Evolutionary conservation across 805 yeast species (phyloP), one percentile per base, ranked within the genome.

Genomic region (Spathaspora sp.): DNA sequence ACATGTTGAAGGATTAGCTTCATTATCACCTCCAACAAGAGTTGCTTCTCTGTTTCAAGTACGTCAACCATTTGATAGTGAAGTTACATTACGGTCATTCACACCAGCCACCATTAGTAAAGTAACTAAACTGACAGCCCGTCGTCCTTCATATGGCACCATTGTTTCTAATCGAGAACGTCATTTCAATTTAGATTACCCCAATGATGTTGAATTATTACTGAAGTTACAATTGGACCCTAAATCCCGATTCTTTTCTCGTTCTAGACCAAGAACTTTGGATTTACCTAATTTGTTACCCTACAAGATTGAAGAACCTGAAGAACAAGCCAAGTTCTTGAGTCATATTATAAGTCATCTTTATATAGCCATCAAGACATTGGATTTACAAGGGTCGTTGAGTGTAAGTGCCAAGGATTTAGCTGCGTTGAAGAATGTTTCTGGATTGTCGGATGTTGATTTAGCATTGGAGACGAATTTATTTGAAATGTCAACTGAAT

Each of bases 301-400:
- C 0, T 94, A 92, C 65, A 70, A 75, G 43, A 79, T 86, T 0
- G 97, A 90, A 64, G 59, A 81, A 1, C 83, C 82, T 14, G 69
- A 70, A 32, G 96, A 87, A 52, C 87, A 84, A 52, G 86, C 89
- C 16, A 78, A 76, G 49, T 91, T 90, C 59, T 71, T 93, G 40
- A 78, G 88, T 44, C 94, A 87, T 61, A 87, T 93, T n/a, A 77
- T 92, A 31, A 79, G 86, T 2, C 90, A 89, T 65, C 66, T 94
- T 17, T 88, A 88, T 64, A 81, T 89, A 51, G 90, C 97, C 9
- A 78, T 89, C 46, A 77, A 81, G 52, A 80, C 94, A 2, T 71
- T 86, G 55, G 96, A 90, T 63, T 72, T 90, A 14, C 86, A 82
- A 60, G 93, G 96, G 1, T 72, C 79, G 7, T 71, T 89, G 19